These are phyloP conservation scores for Stentor roeselii DNA, from an alignment of 73 alveolate genomes.

Conservation along the genomic window DNA sequence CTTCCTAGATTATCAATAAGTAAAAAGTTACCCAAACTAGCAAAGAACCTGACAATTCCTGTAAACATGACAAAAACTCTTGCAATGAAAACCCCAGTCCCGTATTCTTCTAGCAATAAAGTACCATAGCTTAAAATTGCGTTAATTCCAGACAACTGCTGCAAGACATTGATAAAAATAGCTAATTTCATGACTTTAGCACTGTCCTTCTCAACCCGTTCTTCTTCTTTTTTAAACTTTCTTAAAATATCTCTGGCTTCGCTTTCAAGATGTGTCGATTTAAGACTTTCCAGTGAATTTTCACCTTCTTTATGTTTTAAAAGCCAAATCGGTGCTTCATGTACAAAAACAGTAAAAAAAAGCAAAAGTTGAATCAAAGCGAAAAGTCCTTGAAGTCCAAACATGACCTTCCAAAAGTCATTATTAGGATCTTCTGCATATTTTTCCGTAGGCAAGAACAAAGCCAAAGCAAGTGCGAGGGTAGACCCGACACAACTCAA, in stretches of 20 bases:
- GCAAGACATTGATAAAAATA: background rate
- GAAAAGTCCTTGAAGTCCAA: background rate
- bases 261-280: background rate
- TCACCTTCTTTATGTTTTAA: background rate
- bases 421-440: background rate
- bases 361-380: background rate
- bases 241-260: background rate
- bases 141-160: background rate
- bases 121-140: background rate
- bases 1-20: background rate
- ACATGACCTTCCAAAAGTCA: constrained; percentile 5
- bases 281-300: background rate
- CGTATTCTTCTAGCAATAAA: background rate
- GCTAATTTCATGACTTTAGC: background rate
- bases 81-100: background rate
- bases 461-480: background rate
- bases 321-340: constrained; percentile 4
- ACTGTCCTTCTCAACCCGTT: background rate
- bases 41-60: background rate
- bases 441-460: background rate
- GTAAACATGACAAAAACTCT: background rate
- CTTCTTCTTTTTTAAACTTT: background rate
- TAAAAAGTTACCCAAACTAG: background rate
- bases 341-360: background rate
- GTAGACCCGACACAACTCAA: background rate